Percentiles rank a stretch among this genome's conserved stretches.
Conservation (phyloP, 352 stramenopile genomes). For the Pythium sukuiense region DNA sequence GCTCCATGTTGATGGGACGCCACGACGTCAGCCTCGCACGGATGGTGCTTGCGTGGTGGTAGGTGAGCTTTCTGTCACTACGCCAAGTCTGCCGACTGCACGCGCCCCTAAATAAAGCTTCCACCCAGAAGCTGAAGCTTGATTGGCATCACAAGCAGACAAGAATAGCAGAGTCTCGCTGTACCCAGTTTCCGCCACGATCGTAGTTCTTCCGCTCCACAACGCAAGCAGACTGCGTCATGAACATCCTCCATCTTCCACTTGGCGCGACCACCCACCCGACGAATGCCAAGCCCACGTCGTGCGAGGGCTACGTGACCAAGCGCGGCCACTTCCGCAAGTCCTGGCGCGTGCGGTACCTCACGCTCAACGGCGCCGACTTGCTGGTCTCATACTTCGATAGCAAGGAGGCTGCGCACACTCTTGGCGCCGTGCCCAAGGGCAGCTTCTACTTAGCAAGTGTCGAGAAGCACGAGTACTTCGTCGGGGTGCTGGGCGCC, state of each 20-base stretch:
- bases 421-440: constrained; percentile 36
- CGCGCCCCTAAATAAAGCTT: constrained; percentile 10
- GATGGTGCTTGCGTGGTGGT: background rate
- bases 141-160: background rate
- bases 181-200: background rate
- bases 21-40: background rate
- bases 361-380: constrained; percentile 71
- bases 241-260: constrained; percentile 64
- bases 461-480: constrained; percentile 80
- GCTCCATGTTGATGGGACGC: constrained; percentile 51
- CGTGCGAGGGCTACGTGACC: constrained; percentile 84
- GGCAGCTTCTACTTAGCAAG: constrained; percentile 77
- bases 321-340: constrained; percentile 86
- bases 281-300: constrained; percentile 46
- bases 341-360: constrained; percentile 79
- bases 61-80: no score
- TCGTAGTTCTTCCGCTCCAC: background rate
- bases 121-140: background rate
- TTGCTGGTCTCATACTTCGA: constrained; percentile 76
- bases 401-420: constrained; percentile 57
- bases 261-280: constrained; percentile 27
- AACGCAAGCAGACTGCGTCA: constrained; percentile 16
- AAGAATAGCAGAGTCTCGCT: constrained; percentile 3
- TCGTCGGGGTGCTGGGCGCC: constrained; percentile 59
- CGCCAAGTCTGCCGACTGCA: background rate